Base-by-base conservation (phyloP, 805 yeast species). In the Saccharomycopsis capsularis region DNA sequence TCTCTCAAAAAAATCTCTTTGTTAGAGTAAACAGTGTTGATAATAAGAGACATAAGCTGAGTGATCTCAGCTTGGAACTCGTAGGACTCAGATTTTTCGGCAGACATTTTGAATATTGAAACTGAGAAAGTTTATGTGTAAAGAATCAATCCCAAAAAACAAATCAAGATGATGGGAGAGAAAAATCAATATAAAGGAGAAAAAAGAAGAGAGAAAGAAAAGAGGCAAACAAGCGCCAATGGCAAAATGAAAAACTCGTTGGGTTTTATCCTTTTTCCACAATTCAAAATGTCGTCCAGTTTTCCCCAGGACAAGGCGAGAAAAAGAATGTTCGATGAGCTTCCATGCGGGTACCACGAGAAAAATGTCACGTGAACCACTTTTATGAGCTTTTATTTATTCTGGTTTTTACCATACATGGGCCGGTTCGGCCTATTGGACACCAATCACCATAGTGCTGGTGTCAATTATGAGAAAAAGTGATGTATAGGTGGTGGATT, bases 31-130 rank as follows among this genome's bases (percentile, higher is more conserved):
- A 93, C 99, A 51, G 99, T 93, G 88, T 93, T 93, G 76, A 93
- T 93, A 89, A 93, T 88, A 80, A 93, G 82, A 72, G 97, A 88
- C 98, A 93, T 85, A 82, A 93, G 80, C 95, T 93, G 99, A 84
- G 98, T 88, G 74, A 93, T 93, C 89, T 93, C 99, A 81, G 99
- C 99, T 74, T 95, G 96, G 75, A 93, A 93, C 78, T 91, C 98
- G 69, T 79, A 87, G 52, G 95, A 83, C 78, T 85, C 95, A 66
- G 80, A 54, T 54, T 73, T 75, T n/a, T n/a, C n/a, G 69, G 44
- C 7, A 59, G 80, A 66, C 82, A 77, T 78, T 44, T 54, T 68
- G 25, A n/a, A 40, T n/a, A 18, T 39, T 39, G n/a, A n/a, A n/a
- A n/a, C n/a, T n/a, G n/a, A n/a, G n/a, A n/a, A n/a, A n/a, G n/a